Base-by-base conservation (phyloP, 2,329 filamentous ascomycete species). In the Ambrosiella beaveri region DNA sequence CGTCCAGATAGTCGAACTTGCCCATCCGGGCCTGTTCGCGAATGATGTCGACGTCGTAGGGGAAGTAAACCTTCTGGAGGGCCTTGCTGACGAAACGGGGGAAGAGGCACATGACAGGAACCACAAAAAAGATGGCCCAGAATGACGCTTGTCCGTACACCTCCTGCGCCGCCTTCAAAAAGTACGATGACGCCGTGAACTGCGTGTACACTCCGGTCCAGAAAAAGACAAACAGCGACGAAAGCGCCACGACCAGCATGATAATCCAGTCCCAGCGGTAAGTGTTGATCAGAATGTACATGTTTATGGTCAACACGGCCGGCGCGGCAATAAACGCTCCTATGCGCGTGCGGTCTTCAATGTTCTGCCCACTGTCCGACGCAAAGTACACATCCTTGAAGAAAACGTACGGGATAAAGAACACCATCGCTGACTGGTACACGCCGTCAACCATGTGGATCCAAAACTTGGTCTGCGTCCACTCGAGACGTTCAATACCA, bases 191-290 rank as follows among this genome's bases (percentile, higher is more conserved):
- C 56, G 70, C 74, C 5, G 71, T 73, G 44, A 73, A 72, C 2
- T 75, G 69, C 0, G 78, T 71, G 71, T 94, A 98, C 41, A 95
- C 78, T 37, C 89, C 93, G 5, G 93, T 96, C 89, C 93, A 97
- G 73, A 95, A 85, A 75, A 89, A 98, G 66, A 97, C 81, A 65
- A 96, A 80, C 37, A 97, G 69, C 62, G 86, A 85, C 71, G 89
- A 95, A 69, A 97, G 78, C 27, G 72, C 71, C 56, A 94, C 85
- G 62, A 96, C 84, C 60, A 95, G 74, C 19, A 90, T 71, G 71
- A 94, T 94, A 65, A 98, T 75, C 91, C 91, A 98, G 69, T 98
- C 93, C 93, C 93, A 98, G 61, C 91, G 82, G 70, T 95, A 97
- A 0, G 87, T 94, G 71, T 98, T 98, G 73, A 97, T 82, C 63